A percentile compares a stretch with the other conserved stretches of the same genome.
phyloP scores from a whole-genome alignment of 805 yeast genomes.

The Saccharomycopsis babjevae region DNA sequence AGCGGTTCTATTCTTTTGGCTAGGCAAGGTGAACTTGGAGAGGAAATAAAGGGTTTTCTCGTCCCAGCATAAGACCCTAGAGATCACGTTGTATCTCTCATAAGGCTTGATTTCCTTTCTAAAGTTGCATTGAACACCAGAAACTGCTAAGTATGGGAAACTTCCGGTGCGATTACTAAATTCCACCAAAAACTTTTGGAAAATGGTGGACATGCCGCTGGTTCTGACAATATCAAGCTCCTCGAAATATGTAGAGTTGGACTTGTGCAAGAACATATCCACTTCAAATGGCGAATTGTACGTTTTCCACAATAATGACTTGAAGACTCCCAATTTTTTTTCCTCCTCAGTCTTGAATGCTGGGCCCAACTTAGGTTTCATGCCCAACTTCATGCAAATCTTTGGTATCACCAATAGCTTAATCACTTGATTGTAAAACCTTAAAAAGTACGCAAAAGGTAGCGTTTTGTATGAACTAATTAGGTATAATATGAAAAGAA shows the following conservation, averaged over 20 bases:
- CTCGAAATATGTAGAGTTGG: conserved; percentile 72
- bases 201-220: conserved; percentile 43
- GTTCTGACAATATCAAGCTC: conserved; percentile 78
- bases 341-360: conserved; percentile 20
- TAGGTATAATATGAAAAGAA: not conserved
- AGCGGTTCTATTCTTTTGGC: conserved; percentile 23
- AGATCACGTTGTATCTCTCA: conserved; percentile 42
- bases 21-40: conserved; percentile 40
- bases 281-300: conserved; percentile 70
- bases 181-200: conserved; percentile 45
- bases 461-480: conserved; percentile 39
- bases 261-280: conserved; percentile 81
- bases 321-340: conserved; percentile 30
- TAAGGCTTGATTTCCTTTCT: conserved; percentile 66
- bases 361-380: conserved; percentile 18
- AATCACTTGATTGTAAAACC: conserved; percentile 46
- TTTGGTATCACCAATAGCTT: conserved; percentile 33
- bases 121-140: conserved; percentile 56
- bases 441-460: conserved; percentile 54
- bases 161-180: conserved; percentile 29
- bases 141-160: conserved; percentile 68
- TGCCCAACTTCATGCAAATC: conserved; percentile 15
- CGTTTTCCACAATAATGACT: conserved; percentile 34
- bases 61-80: conserved; percentile 73
- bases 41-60: conserved; percentile 73